phyloP scores from a whole-genome alignment of 2,329 filamentous ascomycete genomes.

The Talaromyces sp. region DNA sequence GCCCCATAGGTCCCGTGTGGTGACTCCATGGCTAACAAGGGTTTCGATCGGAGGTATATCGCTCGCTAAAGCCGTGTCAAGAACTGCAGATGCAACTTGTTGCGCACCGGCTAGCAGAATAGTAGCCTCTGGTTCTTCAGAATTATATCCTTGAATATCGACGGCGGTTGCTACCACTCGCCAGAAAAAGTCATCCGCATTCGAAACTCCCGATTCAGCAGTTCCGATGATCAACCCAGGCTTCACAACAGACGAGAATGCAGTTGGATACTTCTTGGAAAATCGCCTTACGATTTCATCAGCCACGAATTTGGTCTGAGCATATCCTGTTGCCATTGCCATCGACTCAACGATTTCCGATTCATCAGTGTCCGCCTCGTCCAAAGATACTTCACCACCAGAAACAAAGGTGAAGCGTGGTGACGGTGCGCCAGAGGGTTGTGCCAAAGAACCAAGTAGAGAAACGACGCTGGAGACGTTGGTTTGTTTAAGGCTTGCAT shows the following conservation, averaged over 20 bases:
- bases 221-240: slow-evolving; percentile 83
- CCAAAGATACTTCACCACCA: slow-evolving; percentile 64
- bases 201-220: slow-evolving; percentile 53
- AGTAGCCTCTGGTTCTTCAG: background rate
- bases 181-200: slow-evolving; percentile 76
- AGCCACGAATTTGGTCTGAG: slow-evolving; percentile 81
- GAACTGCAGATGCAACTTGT: background rate
- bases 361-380: slow-evolving; percentile 67
- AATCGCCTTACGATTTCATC: slow-evolving; percentile 66
- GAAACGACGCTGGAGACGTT: slow-evolving; percentile 81
- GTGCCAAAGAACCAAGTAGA: slow-evolving; percentile 67
- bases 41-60: background rate
- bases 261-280: slow-evolving; percentile 1
- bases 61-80: background rate
- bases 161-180: slow-evolving; percentile 5
- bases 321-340: slow-evolving; percentile 75
- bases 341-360: background rate
- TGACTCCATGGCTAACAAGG: background rate
- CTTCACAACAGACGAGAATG: slow-evolving; percentile 65
- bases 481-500: slow-evolving; percentile 64
- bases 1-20: background rate
- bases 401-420: slow-evolving; percentile 66
- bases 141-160: background rate
- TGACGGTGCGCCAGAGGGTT: slow-evolving; percentile 62
- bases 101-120: background rate